phyloP scores from a whole-genome alignment of 2,329 filamentous ascomycete genomes.

The Botryotinia calthae region DNA sequence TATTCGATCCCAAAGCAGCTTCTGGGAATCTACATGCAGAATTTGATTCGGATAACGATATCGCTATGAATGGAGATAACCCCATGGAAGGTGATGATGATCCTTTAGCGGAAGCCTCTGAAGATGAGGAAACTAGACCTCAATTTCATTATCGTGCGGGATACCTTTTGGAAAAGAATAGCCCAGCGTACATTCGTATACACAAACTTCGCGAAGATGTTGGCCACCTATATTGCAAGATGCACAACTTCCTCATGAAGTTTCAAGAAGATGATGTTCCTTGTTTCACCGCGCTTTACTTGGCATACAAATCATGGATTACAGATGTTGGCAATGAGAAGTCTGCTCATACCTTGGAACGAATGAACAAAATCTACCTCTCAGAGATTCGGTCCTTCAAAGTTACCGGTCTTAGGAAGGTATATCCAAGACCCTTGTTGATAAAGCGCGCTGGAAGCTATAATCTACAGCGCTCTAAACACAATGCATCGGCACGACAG shows the following conservation, averaged over 20 bases:
- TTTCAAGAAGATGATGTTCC: constrained; percentile 94
- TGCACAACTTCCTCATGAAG: constrained; percentile 77
- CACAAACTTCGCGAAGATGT: constrained; percentile 78
- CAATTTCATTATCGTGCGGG: constrained; percentile 88
- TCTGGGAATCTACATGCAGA: constrained; percentile 52
- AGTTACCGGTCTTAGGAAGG: constrained; percentile 86
- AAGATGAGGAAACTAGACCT: constrained; percentile 79
- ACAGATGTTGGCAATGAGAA: constrained; percentile 95
- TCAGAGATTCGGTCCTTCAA: constrained; percentile 91
- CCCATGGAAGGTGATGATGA: constrained; percentile 57
- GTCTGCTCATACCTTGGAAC: constrained; percentile 88
- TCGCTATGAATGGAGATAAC: constrained; percentile 47
- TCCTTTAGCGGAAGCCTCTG: constrained; percentile 59
- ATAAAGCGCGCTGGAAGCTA: constrained; percentile 93
- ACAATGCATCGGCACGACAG: constrained; percentile 84
- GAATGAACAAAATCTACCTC: constrained; percentile 78
- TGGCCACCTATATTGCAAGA: constrained; percentile 75
- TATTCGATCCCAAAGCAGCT: constrained; percentile 79
- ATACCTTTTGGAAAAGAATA: constrained; percentile 67
- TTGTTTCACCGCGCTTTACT: constrained; percentile 90
- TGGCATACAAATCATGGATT: constrained; percentile 93
- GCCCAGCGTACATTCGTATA: constrained; percentile 68
- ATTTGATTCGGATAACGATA: constrained; percentile 46
- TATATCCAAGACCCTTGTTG: constrained; percentile 88
- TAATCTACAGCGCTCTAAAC: constrained; percentile 87